Evolutionary conservation across 2,329 filamentous ascomycete species (phyloP).

Genomic region (Fusarium dlaminii): DNA sequence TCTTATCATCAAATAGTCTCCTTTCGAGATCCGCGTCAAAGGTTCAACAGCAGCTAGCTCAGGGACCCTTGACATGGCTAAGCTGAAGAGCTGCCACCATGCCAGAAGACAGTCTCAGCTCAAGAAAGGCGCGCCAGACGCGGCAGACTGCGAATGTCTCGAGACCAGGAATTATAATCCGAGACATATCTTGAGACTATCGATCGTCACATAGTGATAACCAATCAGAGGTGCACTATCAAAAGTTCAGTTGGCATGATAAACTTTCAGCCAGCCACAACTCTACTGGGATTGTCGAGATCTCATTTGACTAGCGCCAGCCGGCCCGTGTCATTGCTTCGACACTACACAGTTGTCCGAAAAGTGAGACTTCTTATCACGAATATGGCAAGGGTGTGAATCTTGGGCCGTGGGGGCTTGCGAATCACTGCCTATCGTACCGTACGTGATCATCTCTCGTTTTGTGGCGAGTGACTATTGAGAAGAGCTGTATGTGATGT

Average conservation of each 20-base stretch:
- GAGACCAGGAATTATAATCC: background rate
- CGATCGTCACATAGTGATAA: background rate
- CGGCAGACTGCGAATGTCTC: background rate
- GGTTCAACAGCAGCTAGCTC: background rate
- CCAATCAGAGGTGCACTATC: slow-evolving; percentile 5
- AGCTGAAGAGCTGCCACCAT: background rate
- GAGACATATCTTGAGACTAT: background rate
- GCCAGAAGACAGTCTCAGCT: background rate
- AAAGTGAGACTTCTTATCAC: background rate
- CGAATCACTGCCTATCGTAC: background rate
- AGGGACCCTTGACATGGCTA: background rate
- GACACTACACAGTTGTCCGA: background rate
- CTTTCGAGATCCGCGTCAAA: background rate
- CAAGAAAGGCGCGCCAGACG: background rate
- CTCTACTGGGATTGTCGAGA: background rate
- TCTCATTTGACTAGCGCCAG: background rate
- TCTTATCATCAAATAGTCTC: background rate
- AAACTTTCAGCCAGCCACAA: slow-evolving; percentile 26
- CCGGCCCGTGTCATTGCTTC: slow-evolving; percentile 1
- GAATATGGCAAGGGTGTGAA: background rate
- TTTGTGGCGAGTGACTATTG: background rate
- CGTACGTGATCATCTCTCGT: background rate
- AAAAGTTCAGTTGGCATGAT: background rate
- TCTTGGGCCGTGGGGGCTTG: background rate
- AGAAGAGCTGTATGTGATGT: background rate